phyloP scores from a whole-genome alignment of 495 filamentous ascomycete species.

The Staphylotrichum tortipilum region DNA sequence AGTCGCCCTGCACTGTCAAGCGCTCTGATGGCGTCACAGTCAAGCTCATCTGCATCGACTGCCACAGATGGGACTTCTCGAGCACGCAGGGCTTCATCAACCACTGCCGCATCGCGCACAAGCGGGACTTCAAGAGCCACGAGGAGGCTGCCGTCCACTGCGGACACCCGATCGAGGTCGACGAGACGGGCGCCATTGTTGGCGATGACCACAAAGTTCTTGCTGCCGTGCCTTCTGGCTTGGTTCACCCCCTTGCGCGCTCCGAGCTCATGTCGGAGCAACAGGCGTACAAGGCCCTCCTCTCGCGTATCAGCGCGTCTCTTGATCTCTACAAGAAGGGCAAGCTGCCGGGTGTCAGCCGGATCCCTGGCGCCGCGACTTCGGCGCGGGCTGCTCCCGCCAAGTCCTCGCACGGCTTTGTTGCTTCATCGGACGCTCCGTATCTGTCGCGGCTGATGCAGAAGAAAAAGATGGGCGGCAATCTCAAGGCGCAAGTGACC shows the following conservation, averaged over 20 bases:
- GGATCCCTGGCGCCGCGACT: conserved; percentile 26
- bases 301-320: conserved; percentile 39
- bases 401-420: conserved; percentile 33
- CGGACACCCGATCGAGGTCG: conserved; percentile 68
- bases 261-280: conserved; percentile 47
- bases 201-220: conserved; percentile 43
- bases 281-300: conserved; percentile 42
- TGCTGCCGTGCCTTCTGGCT: conserved; percentile 30
- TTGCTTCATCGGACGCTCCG: conserved; percentile 60
- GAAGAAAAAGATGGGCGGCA: conserved; percentile 52
- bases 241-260: conserved; percentile 63
- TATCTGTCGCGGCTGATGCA: conserved; percentile 65
- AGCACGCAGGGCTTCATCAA: conserved; percentile 98
- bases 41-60: conserved; percentile 84
- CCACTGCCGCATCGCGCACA: conserved; percentile 92
- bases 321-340: conserved; percentile 38
- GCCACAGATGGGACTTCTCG: conserved; percentile 79
- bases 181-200: conserved; percentile 49
- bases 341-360: conserved; percentile 35
- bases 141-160: conserved; percentile 87
- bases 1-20: conserved; percentile 44
- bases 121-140: conserved; percentile 83
- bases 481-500: conserved; percentile 52
- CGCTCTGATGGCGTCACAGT: conserved; percentile 47
- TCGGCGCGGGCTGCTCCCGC: background rate